Evolutionary conservation across 169 alveolate genomes (phyloP).

Genomic region (Toxoplasma gondii): DNA sequence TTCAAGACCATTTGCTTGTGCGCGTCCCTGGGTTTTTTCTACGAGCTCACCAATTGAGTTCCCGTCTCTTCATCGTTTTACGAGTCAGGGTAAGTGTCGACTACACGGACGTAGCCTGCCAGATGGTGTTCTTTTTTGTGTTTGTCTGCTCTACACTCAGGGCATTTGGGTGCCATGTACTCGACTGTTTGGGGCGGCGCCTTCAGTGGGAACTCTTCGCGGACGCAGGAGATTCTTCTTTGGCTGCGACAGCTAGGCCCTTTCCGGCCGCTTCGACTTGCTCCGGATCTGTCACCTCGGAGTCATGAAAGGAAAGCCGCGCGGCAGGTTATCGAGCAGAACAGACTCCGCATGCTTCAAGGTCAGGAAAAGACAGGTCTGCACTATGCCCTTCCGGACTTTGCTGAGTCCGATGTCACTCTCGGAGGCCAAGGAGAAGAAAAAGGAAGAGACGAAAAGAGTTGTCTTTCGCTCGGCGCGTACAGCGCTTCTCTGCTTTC

Average conservation of each 20-base stretch:
- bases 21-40: too few species aligned
- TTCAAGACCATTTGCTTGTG: too few species aligned
- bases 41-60: not conserved
- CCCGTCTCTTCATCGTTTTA: not conserved
- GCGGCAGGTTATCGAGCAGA: not conserved
- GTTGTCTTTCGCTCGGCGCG: not conserved
- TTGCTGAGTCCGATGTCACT: not conserved
- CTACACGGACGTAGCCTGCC: not conserved
- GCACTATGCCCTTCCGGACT: not conserved
- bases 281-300: conserved; percentile 6
- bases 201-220: not conserved
- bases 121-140: not conserved
- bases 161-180: conserved; percentile 27
- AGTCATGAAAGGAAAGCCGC: conserved; percentile 6
- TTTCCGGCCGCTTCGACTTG: conserved; percentile 4
- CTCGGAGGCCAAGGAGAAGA: not conserved
- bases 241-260: conserved; percentile 42
- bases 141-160: not conserved
- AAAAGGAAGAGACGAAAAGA: not conserved
- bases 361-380: not conserved
- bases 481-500: not conserved
- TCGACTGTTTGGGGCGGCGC: conserved; percentile 38
- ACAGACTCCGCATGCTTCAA: not conserved
- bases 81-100: not conserved
- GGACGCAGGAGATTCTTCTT: not conserved